Percentiles rank a stretch among this genome's conserved stretches.
Evolutionary conservation across 2,329 filamentous ascomycete genomes (phyloP).

Genomic region (Beauveria sp.): DNA sequence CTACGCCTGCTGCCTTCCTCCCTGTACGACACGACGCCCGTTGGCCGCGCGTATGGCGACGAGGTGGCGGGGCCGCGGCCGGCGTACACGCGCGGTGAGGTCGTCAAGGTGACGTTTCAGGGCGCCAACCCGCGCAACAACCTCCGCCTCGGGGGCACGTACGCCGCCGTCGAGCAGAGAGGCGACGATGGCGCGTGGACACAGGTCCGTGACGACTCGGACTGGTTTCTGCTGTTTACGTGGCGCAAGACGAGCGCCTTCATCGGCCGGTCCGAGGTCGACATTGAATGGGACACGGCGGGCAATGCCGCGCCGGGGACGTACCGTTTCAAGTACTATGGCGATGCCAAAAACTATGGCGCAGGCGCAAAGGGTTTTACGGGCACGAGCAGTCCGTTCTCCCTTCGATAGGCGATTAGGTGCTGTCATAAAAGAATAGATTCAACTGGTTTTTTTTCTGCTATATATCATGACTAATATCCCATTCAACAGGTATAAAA

Average conservation of each 20-base stretch:
- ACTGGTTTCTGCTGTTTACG: constrained; percentile 76
- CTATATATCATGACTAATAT: not conserved
- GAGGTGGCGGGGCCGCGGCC: constrained; percentile 47
- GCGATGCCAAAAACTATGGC: constrained; percentile 63
- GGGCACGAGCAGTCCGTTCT: constrained; percentile 53
- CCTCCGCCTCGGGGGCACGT: constrained; percentile 69
- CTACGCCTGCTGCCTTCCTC: constrained; percentile 75
- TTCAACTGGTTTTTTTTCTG: not conserved
- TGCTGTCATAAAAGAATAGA: not conserved
- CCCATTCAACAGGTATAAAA: not conserved
- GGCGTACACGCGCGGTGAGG: constrained; percentile 52
- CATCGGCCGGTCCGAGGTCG: constrained; percentile 69
- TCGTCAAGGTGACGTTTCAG: constrained; percentile 63
- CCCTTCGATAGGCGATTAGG: constrained; percentile 39
- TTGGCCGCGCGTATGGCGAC: constrained; percentile 63
- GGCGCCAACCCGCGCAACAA: constrained; percentile 89
- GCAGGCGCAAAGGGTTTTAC: constrained; percentile 60
- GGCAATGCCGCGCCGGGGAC: constrained; percentile 50
- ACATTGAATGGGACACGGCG: constrained; percentile 63
- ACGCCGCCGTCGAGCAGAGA: constrained; percentile 64
- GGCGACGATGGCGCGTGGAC: constrained; percentile 46
- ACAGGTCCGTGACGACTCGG: constrained; percentile 61
- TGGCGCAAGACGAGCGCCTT: constrained; percentile 68
- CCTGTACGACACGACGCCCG: constrained; percentile 59
- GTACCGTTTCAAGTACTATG: constrained; percentile 77